Base-by-base conservation (phyloP, 495 filamentous ascomycete species). In the Lasiosphaeris hirsuta region DNA sequence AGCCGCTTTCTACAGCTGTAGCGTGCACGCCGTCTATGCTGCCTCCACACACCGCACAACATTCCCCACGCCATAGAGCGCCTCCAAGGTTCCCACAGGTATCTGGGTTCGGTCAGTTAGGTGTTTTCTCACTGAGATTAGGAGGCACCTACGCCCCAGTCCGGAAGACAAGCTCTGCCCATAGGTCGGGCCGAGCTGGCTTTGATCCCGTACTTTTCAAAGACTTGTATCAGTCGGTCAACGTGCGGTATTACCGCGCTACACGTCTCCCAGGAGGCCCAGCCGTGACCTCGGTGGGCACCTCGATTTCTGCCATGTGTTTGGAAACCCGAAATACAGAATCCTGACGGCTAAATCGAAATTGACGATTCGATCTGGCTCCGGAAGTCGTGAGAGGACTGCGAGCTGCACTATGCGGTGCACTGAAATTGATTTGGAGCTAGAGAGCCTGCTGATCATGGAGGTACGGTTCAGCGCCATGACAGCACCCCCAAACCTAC, bases 201-300 rank as follows among this genome's bases (percentile, higher is more conserved):
- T 50, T 46, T n/a, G 15, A 59, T 14, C 19, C 39, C 35, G 43
- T 59, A 33, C 13, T 55, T 42, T 17, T 40, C 51, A 4, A 35
- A 54, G 11, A 59, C 4, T 1, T 42, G 11, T 37, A 59, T 55
- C 5, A 59, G 14, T 48, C 57, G 45, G 23, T 19, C 19, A 6
- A 59, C 44, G 19, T 54, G 57, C 4, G 57, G 42, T 23, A 59
- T 4, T 13, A 51, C 40, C 0, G 43, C 43, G 18, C 51, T 40
- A 30, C 50, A 59, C 5, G 42, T 50, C 9, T 54, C 50, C 57
- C 57, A 59, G 0, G 57, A 59, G 4, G 33, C 41, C 43, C 50
- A 59, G 3, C 57, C 51, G 38, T 55, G 57, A n/a, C 51, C 51
- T 37, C 55, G 57, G 23, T 59, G 57, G 14, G 50, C 35, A 18